phyloP scores from a whole-genome alignment of 1,284 basidiomycete genomes.

The Melampsora larici-populina region DNA sequence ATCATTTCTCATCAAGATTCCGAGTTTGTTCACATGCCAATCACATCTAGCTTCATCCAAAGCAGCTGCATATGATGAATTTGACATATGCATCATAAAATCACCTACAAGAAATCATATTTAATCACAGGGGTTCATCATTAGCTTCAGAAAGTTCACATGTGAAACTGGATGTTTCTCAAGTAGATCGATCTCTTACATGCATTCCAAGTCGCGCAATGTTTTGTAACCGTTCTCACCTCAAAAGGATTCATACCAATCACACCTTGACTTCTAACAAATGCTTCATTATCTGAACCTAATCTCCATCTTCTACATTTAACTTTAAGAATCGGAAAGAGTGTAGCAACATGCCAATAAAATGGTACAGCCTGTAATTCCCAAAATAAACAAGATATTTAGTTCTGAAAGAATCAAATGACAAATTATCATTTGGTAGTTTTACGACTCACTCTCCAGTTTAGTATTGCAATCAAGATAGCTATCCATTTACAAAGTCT shows the following conservation, averaged over 20 bases:
- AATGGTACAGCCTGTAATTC: not conserved
- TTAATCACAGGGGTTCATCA: not conserved
- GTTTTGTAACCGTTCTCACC: constrained; percentile 8
- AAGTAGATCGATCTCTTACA: not conserved
- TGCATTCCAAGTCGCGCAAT: constrained; percentile 38
- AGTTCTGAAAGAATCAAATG: not conserved
- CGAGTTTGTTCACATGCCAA: constrained; percentile 15
- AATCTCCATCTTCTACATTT: constrained; percentile 17
- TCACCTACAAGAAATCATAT: constrained; percentile 8
- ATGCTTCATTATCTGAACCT: not conserved
- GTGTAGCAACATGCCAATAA: constrained; percentile 29
- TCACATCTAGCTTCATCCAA: constrained; percentile 24
- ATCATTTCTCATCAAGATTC: constrained; percentile 16
- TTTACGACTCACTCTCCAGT: constrained; percentile 1
- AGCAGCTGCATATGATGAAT: constrained; percentile 37
- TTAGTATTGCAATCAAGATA: constrained; percentile 9
- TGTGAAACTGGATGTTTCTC: not conserved
- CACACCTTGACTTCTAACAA: not conserved
- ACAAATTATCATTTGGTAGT: not conserved
- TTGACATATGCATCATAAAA: constrained; percentile 34
- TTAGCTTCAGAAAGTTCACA: not conserved
- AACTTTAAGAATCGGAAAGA: constrained; percentile 16
- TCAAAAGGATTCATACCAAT: constrained; percentile 22
- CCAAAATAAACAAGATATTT: not conserved
- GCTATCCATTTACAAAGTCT: constrained; percentile 13